Evolutionary conservation across 129 eudicot genomes (phyloP), one percentile per base, ranked within the genome.

Genomic region (Oenanthe sinensis): DNA sequence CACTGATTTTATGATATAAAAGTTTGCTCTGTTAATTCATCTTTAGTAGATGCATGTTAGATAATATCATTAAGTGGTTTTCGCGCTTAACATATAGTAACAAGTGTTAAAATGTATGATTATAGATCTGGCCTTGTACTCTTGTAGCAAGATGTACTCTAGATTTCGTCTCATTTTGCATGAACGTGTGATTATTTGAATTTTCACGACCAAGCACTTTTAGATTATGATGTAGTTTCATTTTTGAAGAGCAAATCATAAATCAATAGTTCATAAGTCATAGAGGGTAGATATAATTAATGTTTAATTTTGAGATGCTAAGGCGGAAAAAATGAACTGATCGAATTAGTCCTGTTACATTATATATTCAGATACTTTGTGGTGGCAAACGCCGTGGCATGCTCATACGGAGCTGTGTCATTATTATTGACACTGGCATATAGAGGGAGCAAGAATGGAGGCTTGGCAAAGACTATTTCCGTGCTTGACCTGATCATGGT

Each of bases 351-450:
- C 13, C 48, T 37, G 4, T 4, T 1, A 5, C 28, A 15, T 22
- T 4, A 1, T 4, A 46, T 20, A 28, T 16, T 50, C 42, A 93
- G 97, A 87, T 93, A 81, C 83, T 91, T 93, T 75, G 88, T 93
- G 82, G 90, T 91, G 55, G 86, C 74, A 77, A 91, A 91, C 81
- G 85, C 89, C 9, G 80, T 89, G 46, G 93, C 90, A 74, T 83
- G 92, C 74, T 80, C 68, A 16, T 89, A 89, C 60, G 86, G 89
- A 28, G 79, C 82, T 24, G 4, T 91, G 8, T 81, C 96, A 12
- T 74, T 91, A n/a, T 28, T 86, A 55, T 62, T 93, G 3, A 63
- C 77, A 26, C 40, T 91, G 58, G 86, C 82, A 78, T 82, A 73
- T 30, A 90, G 75, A 68, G 85, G 88, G 40, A 50, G 81, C 58